These are phyloP conservation scores for Fragaria iinumae DNA, from an alignment of 306 rosid genomes.

Conservation along the genomic window DNA sequence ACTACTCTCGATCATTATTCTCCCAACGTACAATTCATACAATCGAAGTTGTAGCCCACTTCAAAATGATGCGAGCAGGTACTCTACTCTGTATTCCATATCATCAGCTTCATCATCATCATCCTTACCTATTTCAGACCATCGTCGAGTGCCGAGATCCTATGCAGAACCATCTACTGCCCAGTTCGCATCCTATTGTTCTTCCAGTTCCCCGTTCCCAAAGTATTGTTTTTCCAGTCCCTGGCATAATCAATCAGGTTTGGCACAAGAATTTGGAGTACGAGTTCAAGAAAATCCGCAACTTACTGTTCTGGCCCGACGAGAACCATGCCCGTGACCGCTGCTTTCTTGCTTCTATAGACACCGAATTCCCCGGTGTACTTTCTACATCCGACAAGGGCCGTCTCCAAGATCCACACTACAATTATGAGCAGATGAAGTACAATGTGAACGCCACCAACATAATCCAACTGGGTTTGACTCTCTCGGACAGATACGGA, in stretches of 20 bases:
- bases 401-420: not conserved
- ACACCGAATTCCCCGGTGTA: slow-evolving; percentile 24
- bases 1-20: not conserved
- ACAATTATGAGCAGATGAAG: slow-evolving; percentile 9
- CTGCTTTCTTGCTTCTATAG: slow-evolving; percentile 12
- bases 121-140: not conserved
- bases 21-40: not conserved
- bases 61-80: not conserved
- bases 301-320: not conserved
- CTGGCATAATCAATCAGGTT: not conserved
- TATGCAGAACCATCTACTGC: not conserved
- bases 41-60: not conserved
- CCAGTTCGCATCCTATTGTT: not conserved
- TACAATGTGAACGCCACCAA: slow-evolving; percentile 9
- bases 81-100: not conserved
- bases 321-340: not conserved
- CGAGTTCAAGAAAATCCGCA: not conserved
- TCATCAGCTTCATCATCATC: too few relatives aligned
- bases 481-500: not conserved
- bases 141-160: not conserved
- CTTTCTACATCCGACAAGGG: not conserved
- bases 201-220: not conserved
- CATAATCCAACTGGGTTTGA: slow-evolving; percentile 10
- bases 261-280: not conserved
- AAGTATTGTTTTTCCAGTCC: not conserved